phyloP scores from a whole-genome alignment of 495 filamentous ascomycete species.

The Aspergillus diversus region DNA sequence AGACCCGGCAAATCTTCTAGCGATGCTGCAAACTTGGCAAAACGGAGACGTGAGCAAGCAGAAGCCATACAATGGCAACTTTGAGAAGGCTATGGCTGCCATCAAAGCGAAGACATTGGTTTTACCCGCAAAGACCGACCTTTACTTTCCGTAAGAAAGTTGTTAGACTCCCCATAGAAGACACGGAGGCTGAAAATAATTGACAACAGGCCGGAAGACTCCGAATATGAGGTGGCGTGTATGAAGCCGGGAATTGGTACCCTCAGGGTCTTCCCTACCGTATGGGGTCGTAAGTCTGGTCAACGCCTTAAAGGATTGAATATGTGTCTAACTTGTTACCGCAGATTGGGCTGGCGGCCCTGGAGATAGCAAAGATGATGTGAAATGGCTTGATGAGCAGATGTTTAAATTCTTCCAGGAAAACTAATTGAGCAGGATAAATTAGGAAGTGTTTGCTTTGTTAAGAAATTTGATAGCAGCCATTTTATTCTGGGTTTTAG shows the following conservation, averaged over 20 bases:
- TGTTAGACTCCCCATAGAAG: background rate
- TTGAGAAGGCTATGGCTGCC: slow-evolving; percentile 64
- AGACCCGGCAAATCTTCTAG: slow-evolving; percentile 70
- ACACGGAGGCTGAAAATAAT: slow-evolving; percentile 22
- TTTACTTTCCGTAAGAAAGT: slow-evolving; percentile 69
- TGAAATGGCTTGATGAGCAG: slow-evolving; percentile 67
- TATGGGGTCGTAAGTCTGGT: slow-evolving; percentile 67
- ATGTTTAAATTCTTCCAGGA: slow-evolving; percentile 51
- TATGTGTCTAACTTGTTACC: slow-evolving; percentile 18
- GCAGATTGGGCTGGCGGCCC: slow-evolving; percentile 65
- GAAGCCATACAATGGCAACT: slow-evolving; percentile 65
- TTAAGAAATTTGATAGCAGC: background rate
- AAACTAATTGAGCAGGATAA: background rate
- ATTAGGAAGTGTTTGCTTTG: background rate
- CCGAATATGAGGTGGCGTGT: slow-evolving; percentile 65
- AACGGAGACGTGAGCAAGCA: slow-evolving; percentile 66
- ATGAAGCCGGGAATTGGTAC: slow-evolving; percentile 65
- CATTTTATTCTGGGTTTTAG: too few species aligned
- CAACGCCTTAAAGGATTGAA: too few species aligned
- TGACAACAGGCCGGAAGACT: slow-evolving; percentile 61
- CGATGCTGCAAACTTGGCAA: slow-evolving; percentile 77
- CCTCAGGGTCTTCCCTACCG: slow-evolving; percentile 59
- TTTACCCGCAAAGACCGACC: slow-evolving; percentile 66
- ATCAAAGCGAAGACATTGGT: slow-evolving; percentile 72
- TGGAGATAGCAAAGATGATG: slow-evolving; percentile 63